Conservation (phyloP, 495 filamentous ascomycete species). For the Aspergillus bertholletiae region DNA sequence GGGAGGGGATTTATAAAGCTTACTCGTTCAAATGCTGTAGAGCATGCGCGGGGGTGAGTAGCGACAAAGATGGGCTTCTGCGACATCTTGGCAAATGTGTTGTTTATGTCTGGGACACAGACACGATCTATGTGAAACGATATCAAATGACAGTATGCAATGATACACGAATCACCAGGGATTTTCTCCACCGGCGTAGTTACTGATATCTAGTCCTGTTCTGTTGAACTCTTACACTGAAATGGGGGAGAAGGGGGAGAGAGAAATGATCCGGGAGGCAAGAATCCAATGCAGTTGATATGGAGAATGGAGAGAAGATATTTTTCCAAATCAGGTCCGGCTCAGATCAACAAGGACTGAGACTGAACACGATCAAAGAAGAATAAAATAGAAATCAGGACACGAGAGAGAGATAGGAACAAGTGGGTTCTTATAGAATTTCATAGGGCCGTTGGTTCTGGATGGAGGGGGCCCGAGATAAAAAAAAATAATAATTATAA, state of each 20-base stretch:
- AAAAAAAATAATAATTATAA: no score
- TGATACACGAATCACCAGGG: conserved; percentile 18
- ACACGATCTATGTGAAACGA: background rate
- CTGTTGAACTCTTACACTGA: background rate
- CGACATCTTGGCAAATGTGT: conserved; percentile 56
- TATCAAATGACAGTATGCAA: background rate
- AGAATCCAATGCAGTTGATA: background rate
- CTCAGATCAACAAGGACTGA: background rate
- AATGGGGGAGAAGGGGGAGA: background rate
- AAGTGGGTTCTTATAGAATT: no score
- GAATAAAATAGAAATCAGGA: no score
- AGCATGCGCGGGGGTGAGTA: conserved; percentile 90
- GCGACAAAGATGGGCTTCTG: conserved; percentile 84
- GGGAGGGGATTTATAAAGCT: conserved; percentile 10
- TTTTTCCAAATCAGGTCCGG: background rate
- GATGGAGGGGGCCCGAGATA: no score
- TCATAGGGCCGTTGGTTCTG: no score
- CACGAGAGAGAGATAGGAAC: no score
- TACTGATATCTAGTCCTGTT: background rate
- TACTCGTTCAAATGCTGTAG: conserved; percentile 93
- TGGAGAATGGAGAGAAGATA: background rate
- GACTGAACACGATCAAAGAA: background rate
- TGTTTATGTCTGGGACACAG: background rate
- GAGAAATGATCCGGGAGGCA: background rate
- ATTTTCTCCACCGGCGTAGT: conserved; percentile 17